Evolutionary conservation across 352 stramenopile species (phyloP).

Genomic region (Globisporangium cystogenes): DNA sequence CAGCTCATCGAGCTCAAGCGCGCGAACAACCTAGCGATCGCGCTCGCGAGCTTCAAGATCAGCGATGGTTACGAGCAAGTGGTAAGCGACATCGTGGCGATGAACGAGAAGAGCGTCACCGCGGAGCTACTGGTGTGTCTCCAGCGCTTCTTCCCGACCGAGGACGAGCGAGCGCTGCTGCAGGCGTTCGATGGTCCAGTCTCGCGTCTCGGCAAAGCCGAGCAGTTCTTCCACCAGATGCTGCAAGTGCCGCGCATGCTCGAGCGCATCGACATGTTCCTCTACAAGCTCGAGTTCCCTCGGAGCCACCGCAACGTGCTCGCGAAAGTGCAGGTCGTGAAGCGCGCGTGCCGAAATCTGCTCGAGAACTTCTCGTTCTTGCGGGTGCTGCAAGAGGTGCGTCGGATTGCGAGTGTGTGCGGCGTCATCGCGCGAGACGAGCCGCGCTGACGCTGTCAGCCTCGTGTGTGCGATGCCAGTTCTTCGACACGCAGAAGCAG

Average conservation of each 20-base stretch:
- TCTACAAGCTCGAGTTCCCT: constrained; percentile 72
- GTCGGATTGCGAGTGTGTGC: background rate
- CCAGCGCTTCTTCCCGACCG: constrained; percentile 71
- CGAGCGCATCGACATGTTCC: constrained; percentile 63
- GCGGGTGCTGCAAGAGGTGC: constrained; percentile 39
- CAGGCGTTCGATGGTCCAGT: constrained; percentile 36
- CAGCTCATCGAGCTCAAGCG: constrained; percentile 76
- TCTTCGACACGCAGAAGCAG: constrained; percentile 31
- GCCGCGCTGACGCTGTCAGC: background rate
- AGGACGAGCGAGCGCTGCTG: constrained; percentile 46
- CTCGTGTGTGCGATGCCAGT: constrained; percentile 17
- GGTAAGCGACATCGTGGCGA: constrained; percentile 43
- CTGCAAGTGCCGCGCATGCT: constrained; percentile 56
- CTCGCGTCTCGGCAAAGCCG: constrained; percentile 53
- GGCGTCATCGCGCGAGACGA: background rate
- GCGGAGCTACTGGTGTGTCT: constrained; percentile 60
- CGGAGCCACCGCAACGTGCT: constrained; percentile 35
- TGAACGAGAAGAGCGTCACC: constrained; percentile 56
- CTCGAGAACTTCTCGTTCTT: constrained; percentile 69
- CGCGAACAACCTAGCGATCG: constrained; percentile 72
- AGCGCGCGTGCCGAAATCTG: constrained; percentile 56
- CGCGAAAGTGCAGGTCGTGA: constrained; percentile 43
- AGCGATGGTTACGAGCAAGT: constrained; percentile 62
- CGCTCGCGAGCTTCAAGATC: constrained; percentile 76
- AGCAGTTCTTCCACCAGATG: constrained; percentile 64